These are phyloP conservation scores for Volvox carteri DNA, from an alignment of 163 green algal genomes.

Conservation along the genomic window DNA sequence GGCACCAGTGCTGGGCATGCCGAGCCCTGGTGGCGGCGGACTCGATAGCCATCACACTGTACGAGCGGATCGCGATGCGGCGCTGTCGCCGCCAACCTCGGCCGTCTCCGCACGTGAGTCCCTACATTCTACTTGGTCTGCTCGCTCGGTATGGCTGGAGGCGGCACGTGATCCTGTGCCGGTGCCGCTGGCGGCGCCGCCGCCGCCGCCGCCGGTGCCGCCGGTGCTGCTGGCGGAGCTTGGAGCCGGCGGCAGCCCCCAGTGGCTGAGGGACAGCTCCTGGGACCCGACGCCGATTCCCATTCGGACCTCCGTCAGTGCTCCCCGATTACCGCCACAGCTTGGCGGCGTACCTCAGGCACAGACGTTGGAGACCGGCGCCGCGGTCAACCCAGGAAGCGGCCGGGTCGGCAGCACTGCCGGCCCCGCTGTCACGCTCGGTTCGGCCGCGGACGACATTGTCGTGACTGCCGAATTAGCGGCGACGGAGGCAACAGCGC, in stretches of 20 bases:
- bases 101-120: background rate
- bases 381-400: too few species aligned
- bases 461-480: background rate
- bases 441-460: too few species aligned
- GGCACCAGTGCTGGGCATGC: background rate
- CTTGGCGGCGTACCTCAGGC: too few species aligned
- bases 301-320: too few species aligned
- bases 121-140: slow-evolving; percentile 3
- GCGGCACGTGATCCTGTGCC: background rate
- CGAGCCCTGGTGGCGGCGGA: background rate
- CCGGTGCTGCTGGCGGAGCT: too few species aligned
- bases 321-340: too few species aligned
- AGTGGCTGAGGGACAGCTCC: too few species aligned
- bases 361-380: too few species aligned
- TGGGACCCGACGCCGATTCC: too few species aligned
- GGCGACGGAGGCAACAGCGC: background rate
- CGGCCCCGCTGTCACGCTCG: too few species aligned
- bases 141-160: slow-evolving; percentile 1
- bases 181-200: background rate
- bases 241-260: background rate
- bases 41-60: background rate
- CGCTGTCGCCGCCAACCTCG: background rate
- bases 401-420: too few species aligned
- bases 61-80: background rate
- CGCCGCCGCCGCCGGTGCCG: too few species aligned